A percentile compares a stretch with the other conserved stretches of the same genome.
Conservation (phyloP, 1,284 basidiomycete genomes). For the Melampsora americana region DNA sequence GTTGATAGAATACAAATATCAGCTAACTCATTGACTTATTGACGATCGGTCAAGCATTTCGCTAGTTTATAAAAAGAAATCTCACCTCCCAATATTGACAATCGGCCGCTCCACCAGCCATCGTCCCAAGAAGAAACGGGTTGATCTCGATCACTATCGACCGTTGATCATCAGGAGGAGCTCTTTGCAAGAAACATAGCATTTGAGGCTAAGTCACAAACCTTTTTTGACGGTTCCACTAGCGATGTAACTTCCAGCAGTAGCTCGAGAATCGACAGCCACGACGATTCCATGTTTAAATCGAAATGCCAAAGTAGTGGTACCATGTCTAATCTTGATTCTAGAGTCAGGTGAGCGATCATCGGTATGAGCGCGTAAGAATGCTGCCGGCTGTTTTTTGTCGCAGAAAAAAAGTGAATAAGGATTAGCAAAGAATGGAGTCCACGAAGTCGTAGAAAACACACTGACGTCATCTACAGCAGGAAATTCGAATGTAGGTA, state of each 20-base stretch:
- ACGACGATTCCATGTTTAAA: conserved; percentile 97
- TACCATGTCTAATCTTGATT: conserved; percentile 98
- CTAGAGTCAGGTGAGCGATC: conserved; percentile 65
- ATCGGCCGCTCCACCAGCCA: conserved; percentile 96
- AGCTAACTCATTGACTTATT: too few species aligned
- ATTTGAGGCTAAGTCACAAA: background rate
- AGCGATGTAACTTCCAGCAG: conserved; percentile 95
- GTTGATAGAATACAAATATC: too few species aligned
- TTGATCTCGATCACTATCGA: conserved; percentile 93
- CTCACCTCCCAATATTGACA: conserved; percentile 83
- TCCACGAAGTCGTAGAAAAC: background rate
- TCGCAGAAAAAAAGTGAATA: background rate
- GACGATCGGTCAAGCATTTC: background rate
- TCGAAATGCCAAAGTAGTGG: conserved; percentile 95
- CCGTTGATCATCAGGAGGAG: background rate
- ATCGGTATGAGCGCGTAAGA: conserved; percentile 84
- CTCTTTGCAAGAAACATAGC: background rate
- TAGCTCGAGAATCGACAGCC: conserved; percentile 94
- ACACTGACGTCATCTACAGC: conserved; percentile 38
- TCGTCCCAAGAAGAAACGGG: conserved; percentile 94
- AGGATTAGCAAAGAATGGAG: background rate
- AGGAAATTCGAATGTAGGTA: conserved; percentile 40
- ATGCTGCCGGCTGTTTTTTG: conserved; percentile 71
- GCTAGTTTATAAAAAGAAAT: background rate
- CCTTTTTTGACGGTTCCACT: conserved; percentile 49